phyloP scores from a whole-genome alignment of 108 stramenopile species.

The Nannochloropsis salina region DNA sequence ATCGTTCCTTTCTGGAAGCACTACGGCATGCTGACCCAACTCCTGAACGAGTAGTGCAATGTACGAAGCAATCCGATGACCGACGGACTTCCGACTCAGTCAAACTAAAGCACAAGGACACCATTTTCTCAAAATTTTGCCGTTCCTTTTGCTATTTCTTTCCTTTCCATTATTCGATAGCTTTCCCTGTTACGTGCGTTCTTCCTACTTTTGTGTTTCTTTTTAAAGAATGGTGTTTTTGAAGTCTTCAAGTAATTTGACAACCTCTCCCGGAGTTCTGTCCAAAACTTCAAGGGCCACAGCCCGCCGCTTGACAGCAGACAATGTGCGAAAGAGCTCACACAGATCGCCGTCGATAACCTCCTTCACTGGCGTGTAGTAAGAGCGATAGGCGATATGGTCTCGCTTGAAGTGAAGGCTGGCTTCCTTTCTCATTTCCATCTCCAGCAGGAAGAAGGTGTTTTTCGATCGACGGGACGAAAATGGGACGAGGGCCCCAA shows the following conservation, averaged over 20 bases:
- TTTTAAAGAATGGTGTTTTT: constrained; percentile 46
- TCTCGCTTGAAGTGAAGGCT: constrained; percentile 71
- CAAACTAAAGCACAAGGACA: background rate
- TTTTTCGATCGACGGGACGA: constrained; percentile 55
- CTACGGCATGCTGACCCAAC: constrained; percentile 31
- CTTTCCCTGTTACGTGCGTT: background rate
- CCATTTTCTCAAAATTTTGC: background rate
- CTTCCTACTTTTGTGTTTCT: background rate
- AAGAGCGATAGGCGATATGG: constrained; percentile 85
- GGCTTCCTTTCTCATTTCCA: constrained; percentile 69
- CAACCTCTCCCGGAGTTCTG: constrained; percentile 78
- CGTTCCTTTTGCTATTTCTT: background rate
- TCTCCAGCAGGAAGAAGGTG: constrained; percentile 83
- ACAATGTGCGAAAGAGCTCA: constrained; percentile 69
- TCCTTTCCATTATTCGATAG: background rate
- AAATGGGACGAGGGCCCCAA: constrained; percentile 86
- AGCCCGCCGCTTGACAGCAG: constrained; percentile 66
- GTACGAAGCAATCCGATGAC: no score
- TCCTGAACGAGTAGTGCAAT: background rate
- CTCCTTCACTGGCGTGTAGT: constrained; percentile 76
- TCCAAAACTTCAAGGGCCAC: constrained; percentile 74
- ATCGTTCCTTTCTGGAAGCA: constrained; percentile 44
- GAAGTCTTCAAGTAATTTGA: constrained; percentile 85
- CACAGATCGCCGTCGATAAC: constrained; percentile 93
- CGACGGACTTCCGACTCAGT: background rate